These are phyloP conservation scores for Apiotrichum brassicae DNA, from an alignment of 1,284 basidiomycete genomes.

Conservation along the genomic window DNA sequence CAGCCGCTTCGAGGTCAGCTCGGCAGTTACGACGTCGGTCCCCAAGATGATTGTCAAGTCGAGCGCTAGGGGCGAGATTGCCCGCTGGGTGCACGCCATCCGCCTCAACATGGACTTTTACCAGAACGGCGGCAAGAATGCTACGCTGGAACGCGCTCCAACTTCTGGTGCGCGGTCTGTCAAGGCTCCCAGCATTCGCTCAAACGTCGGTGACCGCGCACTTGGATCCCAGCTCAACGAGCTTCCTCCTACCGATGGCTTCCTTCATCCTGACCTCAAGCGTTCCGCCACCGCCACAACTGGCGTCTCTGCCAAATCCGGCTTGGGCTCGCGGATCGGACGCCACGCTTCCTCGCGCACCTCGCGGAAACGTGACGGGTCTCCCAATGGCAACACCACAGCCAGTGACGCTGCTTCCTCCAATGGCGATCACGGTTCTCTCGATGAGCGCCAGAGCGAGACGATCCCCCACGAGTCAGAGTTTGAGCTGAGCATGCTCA, in stretches of 20 bases:
- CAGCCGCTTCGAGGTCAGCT: slow-evolving; percentile 76
- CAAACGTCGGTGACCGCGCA: slow-evolving; percentile 33
- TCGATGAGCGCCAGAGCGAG: slow-evolving; percentile 8
- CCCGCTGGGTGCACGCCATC: slow-evolving; percentile 77
- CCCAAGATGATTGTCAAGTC: slow-evolving; percentile 84
- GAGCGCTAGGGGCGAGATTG: slow-evolving; percentile 79
- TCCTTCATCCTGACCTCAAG: slow-evolving; percentile 40
- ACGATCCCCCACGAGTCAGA: slow-evolving; percentile 60
- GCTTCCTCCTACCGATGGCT: slow-evolving; percentile 29
- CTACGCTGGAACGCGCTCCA: not conserved
- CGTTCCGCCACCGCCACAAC: slow-evolving; percentile 49
- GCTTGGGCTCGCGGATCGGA: not conserved
- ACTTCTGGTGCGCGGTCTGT: not conserved
- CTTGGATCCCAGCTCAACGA: slow-evolving; percentile 18
- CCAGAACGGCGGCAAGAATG: slow-evolving; percentile 19
- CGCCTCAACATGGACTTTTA: slow-evolving; percentile 65
- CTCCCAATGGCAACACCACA: slow-evolving; percentile 15
- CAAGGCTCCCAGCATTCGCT: slow-evolving; percentile 3
- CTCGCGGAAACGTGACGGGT: not conserved
- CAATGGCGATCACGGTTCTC: slow-evolving; percentile 27
- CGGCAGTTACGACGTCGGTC: slow-evolving; percentile 45
- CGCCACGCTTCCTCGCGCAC: not conserved
- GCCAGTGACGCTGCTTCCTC: slow-evolving; percentile 24
- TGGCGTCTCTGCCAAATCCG: slow-evolving; percentile 20
- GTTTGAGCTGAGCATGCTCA: slow-evolving; percentile 70